These are phyloP conservation scores for Globisporangium irregulare DNA, from an alignment of 352 stramenopile genomes.

Conservation along the genomic window DNA sequence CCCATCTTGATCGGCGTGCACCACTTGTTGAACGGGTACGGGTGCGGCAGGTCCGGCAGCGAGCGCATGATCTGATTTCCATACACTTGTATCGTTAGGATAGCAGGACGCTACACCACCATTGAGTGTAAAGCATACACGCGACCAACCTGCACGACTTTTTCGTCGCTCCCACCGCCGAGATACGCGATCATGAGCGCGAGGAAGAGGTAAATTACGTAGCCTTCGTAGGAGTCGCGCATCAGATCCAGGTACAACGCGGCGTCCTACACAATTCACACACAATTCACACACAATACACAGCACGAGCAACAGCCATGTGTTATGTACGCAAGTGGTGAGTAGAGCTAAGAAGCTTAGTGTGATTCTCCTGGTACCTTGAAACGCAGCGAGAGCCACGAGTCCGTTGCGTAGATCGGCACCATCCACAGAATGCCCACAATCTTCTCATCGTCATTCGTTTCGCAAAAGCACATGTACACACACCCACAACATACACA, in stretches of 20 bases:
- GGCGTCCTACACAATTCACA: constrained; percentile 31
- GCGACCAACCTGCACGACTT: constrained; percentile 48
- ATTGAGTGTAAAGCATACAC: constrained; percentile 19
- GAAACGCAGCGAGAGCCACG: constrained; percentile 97
- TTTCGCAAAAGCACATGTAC: constrained; percentile 13
- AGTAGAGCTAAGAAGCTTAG: background rate
- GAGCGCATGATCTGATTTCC: constrained; percentile 34
- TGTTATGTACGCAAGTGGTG: background rate
- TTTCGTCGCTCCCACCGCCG: constrained; percentile 88
- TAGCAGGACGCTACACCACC: background rate
- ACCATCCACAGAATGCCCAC: constrained; percentile 99
- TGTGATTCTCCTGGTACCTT: constrained; percentile 41
- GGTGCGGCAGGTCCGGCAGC: constrained; percentile 68
- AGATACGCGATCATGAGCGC: constrained; percentile 96
- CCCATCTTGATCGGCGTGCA: constrained; percentile 75
- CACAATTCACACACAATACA: background rate
- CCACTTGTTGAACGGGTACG: constrained; percentile 72
- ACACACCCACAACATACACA: constrained; percentile 14
- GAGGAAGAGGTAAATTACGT: constrained; percentile 98
- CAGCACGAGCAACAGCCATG: background rate
- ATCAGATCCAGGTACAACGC: constrained; percentile 93
- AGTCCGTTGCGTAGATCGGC: constrained; percentile 96
- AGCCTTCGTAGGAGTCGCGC: constrained; percentile 98
- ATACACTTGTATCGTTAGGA: constrained; percentile 1
- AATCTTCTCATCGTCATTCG: constrained; percentile 65